Percentiles rank a stretch among this genome's conserved stretches.
These are phyloP conservation scores for Tulasnella sp. DNA, from an alignment of 768 basidiomycete genomes.

Conservation along the genomic window DNA sequence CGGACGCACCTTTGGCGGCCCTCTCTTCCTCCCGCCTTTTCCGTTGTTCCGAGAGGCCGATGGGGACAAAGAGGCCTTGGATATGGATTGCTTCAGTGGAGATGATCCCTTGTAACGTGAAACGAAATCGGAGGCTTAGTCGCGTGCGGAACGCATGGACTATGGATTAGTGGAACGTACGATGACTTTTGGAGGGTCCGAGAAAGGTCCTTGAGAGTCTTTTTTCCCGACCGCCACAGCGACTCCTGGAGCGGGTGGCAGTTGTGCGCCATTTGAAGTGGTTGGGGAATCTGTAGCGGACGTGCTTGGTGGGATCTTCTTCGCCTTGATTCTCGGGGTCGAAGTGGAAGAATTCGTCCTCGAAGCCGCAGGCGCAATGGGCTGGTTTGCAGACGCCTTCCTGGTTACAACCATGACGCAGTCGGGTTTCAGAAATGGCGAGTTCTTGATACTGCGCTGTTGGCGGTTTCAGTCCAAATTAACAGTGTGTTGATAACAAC, in stretches of 20 bases:
- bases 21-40: background rate
- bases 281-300: background rate
- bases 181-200: constrained; percentile 13
- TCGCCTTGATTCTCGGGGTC: background rate
- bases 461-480: background rate
- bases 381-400: background rate
- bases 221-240: background rate
- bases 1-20: background rate
- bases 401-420: background rate
- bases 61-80: constrained; percentile 1
- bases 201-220: constrained; percentile 8
- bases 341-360: constrained; percentile 6
- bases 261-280: background rate
- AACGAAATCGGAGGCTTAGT: background rate
- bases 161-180: background rate
- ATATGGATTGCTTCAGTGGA: constrained; percentile 6
- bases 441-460: background rate
- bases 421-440: background rate
- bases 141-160: background rate
- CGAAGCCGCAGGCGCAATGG: background rate
- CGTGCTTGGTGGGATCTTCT: constrained; percentile 1
- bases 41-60: background rate
- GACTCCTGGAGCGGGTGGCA: background rate
- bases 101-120: constrained; percentile 2
- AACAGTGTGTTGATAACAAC: background rate